Conservation (phyloP, 2,329 filamentous ascomycete genomes). For the Neurospora sp. region DNA sequence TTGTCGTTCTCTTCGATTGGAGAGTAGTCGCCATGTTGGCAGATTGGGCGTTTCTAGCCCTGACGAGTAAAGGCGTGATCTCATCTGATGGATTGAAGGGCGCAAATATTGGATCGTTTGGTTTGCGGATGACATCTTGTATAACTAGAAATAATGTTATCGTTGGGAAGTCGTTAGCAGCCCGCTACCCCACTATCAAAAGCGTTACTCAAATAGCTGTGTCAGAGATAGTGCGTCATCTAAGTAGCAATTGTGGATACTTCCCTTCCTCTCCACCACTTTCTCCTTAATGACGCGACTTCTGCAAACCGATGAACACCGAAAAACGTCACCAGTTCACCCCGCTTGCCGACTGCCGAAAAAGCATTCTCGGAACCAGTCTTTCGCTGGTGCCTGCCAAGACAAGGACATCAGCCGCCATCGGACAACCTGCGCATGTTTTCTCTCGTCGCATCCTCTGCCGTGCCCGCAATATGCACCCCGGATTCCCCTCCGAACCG, state of each 20-base stretch:
- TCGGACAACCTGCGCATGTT: background rate
- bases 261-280: background rate
- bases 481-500: background rate
- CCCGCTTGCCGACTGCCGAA: background rate
- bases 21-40: no score
- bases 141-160: background rate
- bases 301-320: background rate
- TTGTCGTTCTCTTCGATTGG: no score
- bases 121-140: no score
- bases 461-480: background rate
- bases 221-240: background rate
- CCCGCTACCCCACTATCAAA: background rate
- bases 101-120: background rate
- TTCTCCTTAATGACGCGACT: no score
- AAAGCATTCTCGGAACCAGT: background rate
- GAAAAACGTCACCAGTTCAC: background rate
- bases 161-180: background rate
- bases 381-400: background rate
- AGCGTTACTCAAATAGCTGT: fast-evolving
- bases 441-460: background rate
- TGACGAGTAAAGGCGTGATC: background rate
- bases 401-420: background rate
- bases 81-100: background rate
- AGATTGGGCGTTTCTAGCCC: no score
- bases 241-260: background rate